Base-by-base conservation (phyloP, 805 yeast species). In the Yarrowia sp. region DNA sequence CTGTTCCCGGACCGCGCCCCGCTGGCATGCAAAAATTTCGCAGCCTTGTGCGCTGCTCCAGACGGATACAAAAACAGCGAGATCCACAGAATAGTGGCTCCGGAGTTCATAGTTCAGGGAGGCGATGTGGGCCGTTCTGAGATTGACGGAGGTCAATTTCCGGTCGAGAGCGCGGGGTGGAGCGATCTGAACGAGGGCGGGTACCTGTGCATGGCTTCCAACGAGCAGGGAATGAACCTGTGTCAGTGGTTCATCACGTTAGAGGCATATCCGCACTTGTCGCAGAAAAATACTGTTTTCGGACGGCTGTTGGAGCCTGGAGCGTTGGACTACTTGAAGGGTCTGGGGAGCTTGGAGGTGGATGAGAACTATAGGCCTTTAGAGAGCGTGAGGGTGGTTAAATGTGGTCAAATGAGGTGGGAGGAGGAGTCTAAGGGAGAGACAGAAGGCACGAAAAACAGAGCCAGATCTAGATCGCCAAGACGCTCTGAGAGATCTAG, bases 91-190 rank as follows among this genome's bases (percentile, higher is more conserved):
- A 8, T 58, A 9, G 50, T 58, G 15, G 64, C 64, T 17, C 64
- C 64, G n/a, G 64, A 58, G 40, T 58, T 58, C 40, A 58, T 58
- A 40, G 64, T 58, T 3, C 64, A 58, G 13, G 64, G 64, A 12
- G 64, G 64, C 24, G 50, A 43, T 9, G 50, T 58, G 17, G 64
- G 64, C 2, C 33, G 39, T 2, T 43, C 64, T 3, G 15, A 33
- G 7, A 43, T 40, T 12, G 49, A 40, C 2, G 30, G 42, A 13
- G 49, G 46, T 4, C 13, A 58, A 13, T 58, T 58, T 17, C 17
- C 13, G 13, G 9, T 58, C 24, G 64, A 58, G 19, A 58, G 64
- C 19, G 50, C 64, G n/a, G 64, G 64, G 17, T 58, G 64, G 64
- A 33, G 50, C 19, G 50, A 33, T 13, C 10, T 58, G 30, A 13